Percentiles rank a stretch among this genome's conserved stretches.
Evolutionary conservation across 345 rosid species (phyloP).

Genomic region (Leavenworthia alabamica): DNA sequence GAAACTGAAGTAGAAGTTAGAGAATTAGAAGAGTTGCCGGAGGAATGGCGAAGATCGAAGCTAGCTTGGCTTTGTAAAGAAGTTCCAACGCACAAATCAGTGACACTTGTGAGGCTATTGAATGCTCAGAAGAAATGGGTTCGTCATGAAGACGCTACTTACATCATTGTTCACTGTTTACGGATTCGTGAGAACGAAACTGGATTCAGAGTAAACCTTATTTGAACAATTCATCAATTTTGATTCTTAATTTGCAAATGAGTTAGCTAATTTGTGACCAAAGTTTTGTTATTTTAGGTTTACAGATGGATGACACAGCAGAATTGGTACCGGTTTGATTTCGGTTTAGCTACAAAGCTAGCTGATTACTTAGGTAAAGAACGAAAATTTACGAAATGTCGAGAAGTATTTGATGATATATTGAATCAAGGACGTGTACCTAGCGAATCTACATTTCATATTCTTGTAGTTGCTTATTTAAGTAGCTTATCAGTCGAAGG

Average conservation of each 20-base stretch:
- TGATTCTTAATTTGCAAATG: too few relatives aligned
- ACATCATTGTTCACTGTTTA: constrained; percentile 58
- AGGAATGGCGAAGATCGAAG: constrained; percentile 81
- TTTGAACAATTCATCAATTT: not conserved
- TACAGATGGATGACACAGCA: constrained; percentile 92
- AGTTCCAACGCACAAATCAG: constrained; percentile 64
- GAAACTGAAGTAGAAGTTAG: constrained; percentile 49
- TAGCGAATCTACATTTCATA: constrained; percentile 78
- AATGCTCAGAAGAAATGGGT: constrained; percentile 86
- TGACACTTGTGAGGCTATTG: constrained; percentile 56
- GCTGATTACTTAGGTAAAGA: constrained; percentile 85
- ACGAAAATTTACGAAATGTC: constrained; percentile 63
- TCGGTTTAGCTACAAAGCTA: constrained; percentile 76
- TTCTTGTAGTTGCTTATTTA: constrained; percentile 71
- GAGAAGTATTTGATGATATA: constrained; percentile 72
- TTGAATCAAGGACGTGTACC: constrained; percentile 89
- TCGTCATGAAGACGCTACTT: constrained; percentile 76
- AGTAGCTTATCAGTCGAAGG: constrained; percentile 54
- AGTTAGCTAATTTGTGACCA: not conserved
- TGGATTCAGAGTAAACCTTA: constrained; percentile 49
- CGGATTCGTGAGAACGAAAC: constrained; percentile 83
- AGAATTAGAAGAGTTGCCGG: constrained; percentile 68
- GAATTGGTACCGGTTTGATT: constrained; percentile 78
- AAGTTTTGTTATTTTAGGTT: constrained; percentile 44
- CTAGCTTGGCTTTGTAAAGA: constrained; percentile 92